Evolutionary conservation across 169 alveolate species (phyloP).

Genomic region (Prorocentrum cordatum): DNA sequence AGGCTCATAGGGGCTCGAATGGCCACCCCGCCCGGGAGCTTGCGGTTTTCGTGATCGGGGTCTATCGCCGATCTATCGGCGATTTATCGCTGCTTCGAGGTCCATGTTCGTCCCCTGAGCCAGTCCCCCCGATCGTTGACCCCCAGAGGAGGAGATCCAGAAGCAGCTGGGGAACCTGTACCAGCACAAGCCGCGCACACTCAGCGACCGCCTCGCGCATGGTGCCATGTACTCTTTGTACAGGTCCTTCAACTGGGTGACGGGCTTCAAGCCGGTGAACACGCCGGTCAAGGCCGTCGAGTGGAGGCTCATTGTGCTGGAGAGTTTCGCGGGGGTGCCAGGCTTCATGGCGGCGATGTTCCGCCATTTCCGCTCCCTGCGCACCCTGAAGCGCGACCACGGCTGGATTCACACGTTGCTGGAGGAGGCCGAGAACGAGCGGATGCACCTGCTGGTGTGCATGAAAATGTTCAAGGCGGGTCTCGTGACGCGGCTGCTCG

Average conservation of each 20-base stretch:
- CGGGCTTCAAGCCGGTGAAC: constrained; percentile 17
- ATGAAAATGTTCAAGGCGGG: constrained; percentile 16
- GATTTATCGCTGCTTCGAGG: too few species aligned
- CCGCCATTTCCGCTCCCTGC: constrained; percentile 28
- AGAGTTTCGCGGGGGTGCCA: constrained; percentile 21
- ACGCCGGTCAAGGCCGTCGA: constrained; percentile 20
- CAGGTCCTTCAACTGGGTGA: constrained; percentile 34
- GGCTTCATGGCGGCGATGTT: constrained; percentile 41
- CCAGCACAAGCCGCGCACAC: neutral
- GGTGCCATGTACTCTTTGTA: constrained; percentile 21
- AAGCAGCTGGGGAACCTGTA: constrained; percentile 11
- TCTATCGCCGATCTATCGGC: too few species aligned
- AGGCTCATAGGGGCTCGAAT: too few species aligned
- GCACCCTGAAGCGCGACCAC: constrained; percentile 41
- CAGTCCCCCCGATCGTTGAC: too few species aligned
- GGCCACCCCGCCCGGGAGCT: too few species aligned
- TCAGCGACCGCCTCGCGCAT: constrained; percentile 1
- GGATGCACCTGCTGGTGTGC: constrained; percentile 37
- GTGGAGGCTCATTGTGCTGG: constrained; percentile 19
- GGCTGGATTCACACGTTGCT: constrained; percentile 44
- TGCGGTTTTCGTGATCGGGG: too few species aligned
- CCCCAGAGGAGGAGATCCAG: constrained; percentile 19
- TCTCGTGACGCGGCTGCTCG: neutral
- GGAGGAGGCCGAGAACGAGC: constrained; percentile 50
- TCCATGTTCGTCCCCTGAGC: too few species aligned